Base-by-base conservation (phyloP, 2,329 filamentous ascomycete genomes). In the Apiospora saccharicola region DNA sequence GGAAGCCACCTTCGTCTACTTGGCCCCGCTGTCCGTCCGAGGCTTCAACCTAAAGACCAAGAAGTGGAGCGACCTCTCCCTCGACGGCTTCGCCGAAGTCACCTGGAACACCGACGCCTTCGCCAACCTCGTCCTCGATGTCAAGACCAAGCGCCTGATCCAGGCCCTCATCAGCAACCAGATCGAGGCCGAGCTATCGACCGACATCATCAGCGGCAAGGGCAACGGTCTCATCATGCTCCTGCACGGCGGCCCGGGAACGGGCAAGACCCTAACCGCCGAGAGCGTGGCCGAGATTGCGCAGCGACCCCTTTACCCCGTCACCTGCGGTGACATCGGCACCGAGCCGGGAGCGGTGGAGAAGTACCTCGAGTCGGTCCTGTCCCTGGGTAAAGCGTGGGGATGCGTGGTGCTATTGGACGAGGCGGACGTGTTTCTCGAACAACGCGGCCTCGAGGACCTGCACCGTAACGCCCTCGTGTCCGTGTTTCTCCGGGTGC, bases 271-370 rank as follows among this genome's bases (percentile, higher is more conserved):
- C 26, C 30, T 49, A 7, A 69, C 68, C 0, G 64, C 64, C 30
- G 64, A 67, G 37, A 67, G 68, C 37, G 68, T 69, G 13, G 68
- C 68, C 16, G 68, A 46, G 13, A 47, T 47, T 16, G 46, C 68
- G 4, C 22, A 47, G 16, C 51, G 30, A 30, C 68, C 68, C 22
- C 43, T 69, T 12, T 69, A 69, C 68, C 67, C 68, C 19, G 46
- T 69, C 26, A 69, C 68, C 30, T 69, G 68, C 68, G 68, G 72
- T 10, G 72, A 73, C n/a, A 69, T 73, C 22, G 72, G 72, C 6
- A 51, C 47, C n/a, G 30, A 46, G 10, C 49, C 72, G 2, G 24
- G 51, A 14, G 46, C 24, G 4, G 68, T 69, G 6, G 68, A 69
- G 46, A 51, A 49, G 46, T 47, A 69, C 6, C 22, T 69, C 7